Conservation (phyloP, 805 yeast species). For the Myxozyma neglecta region DNA sequence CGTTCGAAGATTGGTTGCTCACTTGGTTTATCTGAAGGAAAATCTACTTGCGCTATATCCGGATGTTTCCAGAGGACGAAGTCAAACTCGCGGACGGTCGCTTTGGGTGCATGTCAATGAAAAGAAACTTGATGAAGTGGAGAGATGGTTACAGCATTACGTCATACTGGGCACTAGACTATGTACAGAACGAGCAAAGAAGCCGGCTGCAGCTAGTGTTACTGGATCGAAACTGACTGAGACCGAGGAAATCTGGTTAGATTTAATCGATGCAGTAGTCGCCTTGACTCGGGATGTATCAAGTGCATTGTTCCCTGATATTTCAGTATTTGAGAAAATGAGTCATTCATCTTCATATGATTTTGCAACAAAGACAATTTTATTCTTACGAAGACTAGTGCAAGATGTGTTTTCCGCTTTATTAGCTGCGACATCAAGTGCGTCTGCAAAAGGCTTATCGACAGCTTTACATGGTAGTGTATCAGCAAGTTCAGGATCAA, state of each 20-base stretch:
- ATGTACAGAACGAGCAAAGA: slow-evolving; percentile 26
- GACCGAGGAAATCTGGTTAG: slow-evolving; percentile 28
- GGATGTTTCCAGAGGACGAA: slow-evolving; percentile 25
- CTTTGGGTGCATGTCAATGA: slow-evolving; percentile 30
- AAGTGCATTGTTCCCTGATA: slow-evolving; percentile 25
- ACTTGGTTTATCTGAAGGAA: slow-evolving; percentile 16
- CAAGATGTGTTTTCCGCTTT: slow-evolving; percentile 33
- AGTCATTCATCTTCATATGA: slow-evolving; percentile 28
- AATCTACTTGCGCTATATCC: slow-evolving; percentile 22
- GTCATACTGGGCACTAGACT: slow-evolving; percentile 28
- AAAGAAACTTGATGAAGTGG: slow-evolving; percentile 22
- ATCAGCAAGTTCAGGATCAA: neutral
- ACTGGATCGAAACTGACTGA: slow-evolving; percentile 13
- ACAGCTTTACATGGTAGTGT: neutral
- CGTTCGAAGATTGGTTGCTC: slow-evolving; percentile 19
- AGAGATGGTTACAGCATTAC: slow-evolving; percentile 26
- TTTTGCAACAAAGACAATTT: slow-evolving; percentile 28
- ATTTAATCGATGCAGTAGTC: slow-evolving; percentile 28
- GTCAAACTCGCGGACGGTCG: slow-evolving; percentile 9
- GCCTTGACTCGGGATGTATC: slow-evolving; percentile 30
- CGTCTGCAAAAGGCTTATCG: slow-evolving; percentile 11
- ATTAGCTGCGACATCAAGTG: slow-evolving; percentile 27
- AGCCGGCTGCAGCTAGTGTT: neutral
- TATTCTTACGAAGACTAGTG: slow-evolving; percentile 29
- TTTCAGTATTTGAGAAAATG: slow-evolving; percentile 24